Evolutionary conservation across 306 rosid species (phyloP), one percentile per base, ranked within the genome.

Genomic region (Hippophae rhamnoides): DNA sequence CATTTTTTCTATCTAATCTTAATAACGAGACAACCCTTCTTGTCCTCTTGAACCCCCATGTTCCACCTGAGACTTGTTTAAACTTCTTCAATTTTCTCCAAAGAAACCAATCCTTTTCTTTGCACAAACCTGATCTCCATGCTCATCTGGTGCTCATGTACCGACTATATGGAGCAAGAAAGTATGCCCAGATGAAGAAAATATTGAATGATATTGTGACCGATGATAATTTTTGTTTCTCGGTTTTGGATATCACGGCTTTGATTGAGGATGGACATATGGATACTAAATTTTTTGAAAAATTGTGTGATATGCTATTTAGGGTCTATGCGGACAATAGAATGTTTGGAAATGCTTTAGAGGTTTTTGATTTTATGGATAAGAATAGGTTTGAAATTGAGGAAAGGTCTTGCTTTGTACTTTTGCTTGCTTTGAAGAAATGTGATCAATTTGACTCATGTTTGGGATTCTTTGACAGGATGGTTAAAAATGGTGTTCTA

Each of bases 341-440:
- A 45, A 68, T 84, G 94, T 79, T 84, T 47, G 62, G 70, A n/a
- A 83, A 76, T 53, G 94, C 96, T 7, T 46, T 81, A 10, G 38
- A 41, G 50, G 80, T 87, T 62, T 90, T 73, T 68, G 81, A 87
- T 50, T 82, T 81, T 67, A 62, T 44, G 12, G 67, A 67, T 9
- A 43, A 11, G 41, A 83, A 62, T 7, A 78, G 82, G 25, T 54
- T 82, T 52, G 74, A 66, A 70, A 78, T 90, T 23, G 90, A 85
- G 69, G 94, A 78, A 75, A 77, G 89, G 67, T 90, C 95, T 5
- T 90, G 97, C 68, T 79, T 83, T 77, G 85, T 69, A 63, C 73
- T 85, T 66, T 68, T 90, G 78, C 72, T 75, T 63, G 94, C 87
- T 48, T 63, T 84, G 52, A 90, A 78, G 74, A 87, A 66, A 54